Base-by-base conservation (phyloP, 106 monocot genomes). In the Acanthochlamys bracteata region DNA sequence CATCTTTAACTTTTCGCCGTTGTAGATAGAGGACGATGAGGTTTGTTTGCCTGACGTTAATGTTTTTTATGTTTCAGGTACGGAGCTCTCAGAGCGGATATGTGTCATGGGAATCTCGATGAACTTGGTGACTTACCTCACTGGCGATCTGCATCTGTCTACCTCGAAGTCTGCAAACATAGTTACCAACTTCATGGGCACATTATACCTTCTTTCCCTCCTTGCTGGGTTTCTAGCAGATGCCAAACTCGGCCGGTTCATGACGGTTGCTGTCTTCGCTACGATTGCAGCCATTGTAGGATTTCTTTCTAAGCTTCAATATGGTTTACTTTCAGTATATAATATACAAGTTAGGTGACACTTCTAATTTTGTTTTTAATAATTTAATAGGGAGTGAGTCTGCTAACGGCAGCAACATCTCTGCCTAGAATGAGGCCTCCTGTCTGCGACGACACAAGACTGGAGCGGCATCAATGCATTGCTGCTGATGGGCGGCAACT, bases 181-280 rank as follows among this genome's bases (percentile, higher is more conserved):
- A 24, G 93, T 93, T 55, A 93, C 93, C 66, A 83, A 93, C 64
- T 84, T 93, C 69, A 75, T 93, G 84, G 93, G 93, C 60, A 83
- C 84, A 2, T 82, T 89, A 46, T 77, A 93, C 61, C 68, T 93
- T 0, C 88, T 89, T 15, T 82, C 88, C 0, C 75, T 93, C 13
- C 20, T 85, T 4, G 82, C 69, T 4, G 93, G 83, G 24, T 93
- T 93, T 52, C 61, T 85, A 7, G 93, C 88, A 10, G 93, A 93
- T 24, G 88, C 93, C 4, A 88, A 80, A 73, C 79, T 93, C 47
- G 93, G 93, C 53, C 82, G 93, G 0, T 93, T 77, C 63, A 46
- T 82, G 20, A 82, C 88, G 22, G 75, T 84, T 41, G 84, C 71
- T 53, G 67, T 85, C 75, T 75, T 73, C 53, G 69, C 82, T 54